These are phyloP conservation scores for Candida nanaspora DNA, from an alignment of 805 yeast genomes.

Conservation along the genomic window DNA sequence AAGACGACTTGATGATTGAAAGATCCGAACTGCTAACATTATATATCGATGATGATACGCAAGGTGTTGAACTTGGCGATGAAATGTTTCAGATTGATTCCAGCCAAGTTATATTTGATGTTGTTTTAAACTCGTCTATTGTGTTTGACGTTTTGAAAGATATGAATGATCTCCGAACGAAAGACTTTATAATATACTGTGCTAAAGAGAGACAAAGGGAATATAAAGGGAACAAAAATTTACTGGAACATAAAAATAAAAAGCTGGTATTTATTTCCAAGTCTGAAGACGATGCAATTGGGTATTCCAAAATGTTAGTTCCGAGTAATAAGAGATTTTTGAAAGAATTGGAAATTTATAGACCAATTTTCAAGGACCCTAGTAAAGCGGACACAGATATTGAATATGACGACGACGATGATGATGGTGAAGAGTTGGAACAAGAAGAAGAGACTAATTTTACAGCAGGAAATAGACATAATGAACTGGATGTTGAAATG, in stretches of 20 bases:
- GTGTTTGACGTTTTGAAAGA: conserved; percentile 49
- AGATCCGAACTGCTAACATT: conserved; percentile 50
- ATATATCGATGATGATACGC: conserved; percentile 22
- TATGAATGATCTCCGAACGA: conserved; percentile 45
- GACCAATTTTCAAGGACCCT: conserved; percentile 6
- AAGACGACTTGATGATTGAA: conserved; percentile 47
- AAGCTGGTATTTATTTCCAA: conserved; percentile 52
- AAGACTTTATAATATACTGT: conserved; percentile 42
- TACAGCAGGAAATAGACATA: not conserved
- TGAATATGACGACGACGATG: conserved; percentile 11
- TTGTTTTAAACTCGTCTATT: conserved; percentile 45
- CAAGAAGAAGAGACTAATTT: no score
- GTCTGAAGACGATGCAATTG: conserved; percentile 54
- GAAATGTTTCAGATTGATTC: conserved; percentile 26
- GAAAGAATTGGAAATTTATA: conserved; percentile 46
- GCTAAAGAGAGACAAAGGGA: conserved; percentile 6
- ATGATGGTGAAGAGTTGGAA: conserved; percentile 18
- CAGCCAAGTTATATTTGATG: conserved; percentile 40
- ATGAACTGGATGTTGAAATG: conserved; percentile 4
- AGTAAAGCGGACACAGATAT: not conserved
- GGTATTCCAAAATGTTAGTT: conserved; percentile 55
- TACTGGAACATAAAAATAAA: conserved; percentile 16
- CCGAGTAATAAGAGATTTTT: conserved; percentile 58
- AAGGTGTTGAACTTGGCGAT: conserved; percentile 18
- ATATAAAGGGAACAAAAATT: not conserved